Evolutionary conservation across 176 grass and related monocot species (phyloP), one percentile per base, ranked within the genome.

Genomic region (Pharus latifolius): DNA sequence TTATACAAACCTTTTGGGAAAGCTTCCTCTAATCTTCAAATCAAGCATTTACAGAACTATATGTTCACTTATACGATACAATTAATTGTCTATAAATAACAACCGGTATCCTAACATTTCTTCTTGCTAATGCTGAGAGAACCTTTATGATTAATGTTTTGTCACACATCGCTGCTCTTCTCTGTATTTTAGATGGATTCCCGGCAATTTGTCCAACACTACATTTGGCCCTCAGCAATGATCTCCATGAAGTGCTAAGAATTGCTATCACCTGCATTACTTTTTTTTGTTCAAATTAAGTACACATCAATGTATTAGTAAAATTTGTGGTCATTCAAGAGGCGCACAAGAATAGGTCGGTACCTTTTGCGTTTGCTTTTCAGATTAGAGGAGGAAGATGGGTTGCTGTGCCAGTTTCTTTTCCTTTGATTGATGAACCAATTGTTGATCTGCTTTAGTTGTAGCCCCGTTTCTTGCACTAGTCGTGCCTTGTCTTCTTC

Each of bases 401-500:
- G 82, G 14, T 90, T 85, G 51, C 78, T 90, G 55, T 90, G 87
- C 87, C 87, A 90, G 77, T 90, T 90, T 68, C 82, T 74, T 82
- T 90, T 90, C 61, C 87, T 73, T 80, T 90, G 87, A 76, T 88
- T 88, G 74, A 88, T 88, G 73, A 88, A 88, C 86, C 86, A 88
- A 70, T 88, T 88, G 49, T 88, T 88, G 42, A 88, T 88, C 33
- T 88, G 86, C 71, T 88, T 88, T 66, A 88, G 58, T 14, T 88
- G 86, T 65, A 88, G 63, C 46, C 86, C 86, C 22, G 86, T 88
- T 74, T 89, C 86, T 69, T 89, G 81, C 67, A 90, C 87, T 57
- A 90, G 65, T 29, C 87, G 77, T 43, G 87, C 87, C 78, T 90
- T 90, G 47, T 90, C 87, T 74, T 90, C 87, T 72, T 90, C 87